Conservation (phyloP, 768 basidiomycete genomes). For the Leccinellum albellum region DNA sequence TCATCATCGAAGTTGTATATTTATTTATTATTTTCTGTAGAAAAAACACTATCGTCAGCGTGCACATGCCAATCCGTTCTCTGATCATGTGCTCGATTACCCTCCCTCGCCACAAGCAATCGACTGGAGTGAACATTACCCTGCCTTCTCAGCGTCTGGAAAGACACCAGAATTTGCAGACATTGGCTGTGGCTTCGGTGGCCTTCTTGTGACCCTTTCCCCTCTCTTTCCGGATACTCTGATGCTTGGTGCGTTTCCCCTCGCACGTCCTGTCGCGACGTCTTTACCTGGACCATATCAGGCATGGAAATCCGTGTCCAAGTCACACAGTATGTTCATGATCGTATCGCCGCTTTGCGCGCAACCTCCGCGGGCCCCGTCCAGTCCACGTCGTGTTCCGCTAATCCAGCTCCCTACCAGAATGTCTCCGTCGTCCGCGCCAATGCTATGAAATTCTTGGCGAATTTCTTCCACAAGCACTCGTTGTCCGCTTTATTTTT, state of each 20-base stretch:
- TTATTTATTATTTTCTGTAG: slow-evolving; percentile 31
- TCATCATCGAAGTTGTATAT: neutral
- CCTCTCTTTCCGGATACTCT: slow-evolving; percentile 88
- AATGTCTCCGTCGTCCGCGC: slow-evolving; percentile 93
- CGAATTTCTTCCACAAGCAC: slow-evolving; percentile 90
- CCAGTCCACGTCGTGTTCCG: slow-evolving; percentile 20
- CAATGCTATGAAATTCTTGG: slow-evolving; percentile 98
- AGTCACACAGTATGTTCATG: slow-evolving; percentile 93
- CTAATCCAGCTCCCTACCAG: slow-evolving; percentile 53
- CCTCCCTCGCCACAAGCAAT: slow-evolving; percentile 71
- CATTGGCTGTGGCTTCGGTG: slow-evolving; percentile 97
- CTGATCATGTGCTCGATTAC: slow-evolving; percentile 85
- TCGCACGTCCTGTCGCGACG: neutral
- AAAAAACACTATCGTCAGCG: slow-evolving; percentile 84
- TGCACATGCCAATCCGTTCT: slow-evolving; percentile 84
- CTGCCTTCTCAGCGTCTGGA: slow-evolving; percentile 52
- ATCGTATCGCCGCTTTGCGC: slow-evolving; percentile 92
- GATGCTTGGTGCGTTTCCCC: slow-evolving; percentile 76
- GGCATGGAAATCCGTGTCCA: slow-evolving; percentile 97
- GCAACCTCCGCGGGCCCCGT: slow-evolving; percentile 40
- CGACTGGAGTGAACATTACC: slow-evolving; percentile 84
- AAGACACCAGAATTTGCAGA: slow-evolving; percentile 92
- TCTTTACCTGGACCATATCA: slow-evolving; percentile 28
- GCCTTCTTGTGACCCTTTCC: slow-evolving; percentile 83
- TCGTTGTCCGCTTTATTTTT: slow-evolving; percentile 94